Base-by-base conservation (phyloP, 2,329 filamentous ascomycete genomes). In the Botryotinia calthae region DNA sequence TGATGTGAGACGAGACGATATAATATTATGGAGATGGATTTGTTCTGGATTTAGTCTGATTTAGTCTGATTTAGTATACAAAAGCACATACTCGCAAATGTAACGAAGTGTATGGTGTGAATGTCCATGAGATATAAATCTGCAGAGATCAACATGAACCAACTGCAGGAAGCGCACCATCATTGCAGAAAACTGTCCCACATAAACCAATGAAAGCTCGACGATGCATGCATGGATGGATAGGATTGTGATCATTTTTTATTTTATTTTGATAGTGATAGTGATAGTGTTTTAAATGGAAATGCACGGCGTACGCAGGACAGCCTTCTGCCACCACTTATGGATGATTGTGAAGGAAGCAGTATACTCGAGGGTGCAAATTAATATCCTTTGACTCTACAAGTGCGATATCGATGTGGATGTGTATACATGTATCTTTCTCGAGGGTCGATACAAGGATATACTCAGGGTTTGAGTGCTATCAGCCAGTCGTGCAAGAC, bases 121-220 rank as follows among this genome's bases (percentile, higher is more conserved):
- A 37, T 34, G 58, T 44, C 12, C 5, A 28, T 20, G 40, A 42
- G 61, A 63, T n/a, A 22, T 28, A 8, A 40, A 66, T 25, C 46
- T 66, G 46, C 64, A 66, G 31, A 40, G 37, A 64, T 46, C 61
- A 31, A 46, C 51, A 20, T 40, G 64, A 66, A 66, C 14, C 31
- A 40, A 34, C 64, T 66, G 63, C 63, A 66, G 28, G 63, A 66
- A 66, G 46, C 31, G 44, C 25, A 51, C 20, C 28, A 65, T 48
- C 42, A 65, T 44, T 20, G 46, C 46, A 66, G 61, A 46, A 51
- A 28, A 16, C n/a, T 51, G 64, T 66, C 25, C 64, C 31, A 66
- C 31, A 40, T 2, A 10, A 18, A n/a, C 44, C 28, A 65, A 65
- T 51, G 22, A 63, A 63, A 2, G 28, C 25, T 63, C 6, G 22